Evolutionary conservation across 176 grass and related monocot species (phyloP), one percentile per base, ranked within the genome.

Genomic region (Cenchrus fungigraminus): DNA sequence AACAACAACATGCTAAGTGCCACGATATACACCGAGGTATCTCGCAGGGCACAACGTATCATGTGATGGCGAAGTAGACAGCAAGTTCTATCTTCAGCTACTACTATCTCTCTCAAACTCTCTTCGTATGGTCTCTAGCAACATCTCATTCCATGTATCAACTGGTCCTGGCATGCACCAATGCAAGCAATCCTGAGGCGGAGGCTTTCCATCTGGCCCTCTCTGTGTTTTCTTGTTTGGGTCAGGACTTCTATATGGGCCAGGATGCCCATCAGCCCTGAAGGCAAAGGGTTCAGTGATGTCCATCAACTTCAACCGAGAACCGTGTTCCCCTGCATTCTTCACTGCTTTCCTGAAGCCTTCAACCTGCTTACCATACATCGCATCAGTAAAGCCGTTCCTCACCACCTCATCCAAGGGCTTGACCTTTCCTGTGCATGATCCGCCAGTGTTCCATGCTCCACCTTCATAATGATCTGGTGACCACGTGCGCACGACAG

Each of bases 91-190:
- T 75, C 50, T 71, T 96, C 63, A 89, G 82, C 57, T 94, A 82
- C 70, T 72, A 32, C 70, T 72, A 32, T 74, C 72, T 64, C 20
- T 85, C 57, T 92, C 84, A 4, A 92, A 88, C 43, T 99, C 66
- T 83, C 88, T 94, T 66, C 71, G 66, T 65, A 99, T 96, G 62
- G 82, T 90, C 90, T 96, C 91, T 75, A 99, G 78, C 83, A 99
- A 51, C 75, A 99, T 89, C 81, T 99, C 97, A 58, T 99, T 99
- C 91, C 97, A 99, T 64, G 78, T 89, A 80, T 99, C 93, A 25
- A 99, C 86, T 6, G 93, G 91, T 60, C 97, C 97, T 61, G 96
- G 96, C 96, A 98, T 98, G 86, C 96, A 98, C 96, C 96, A 95
- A 65, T 95, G 96, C 47, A 98, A 71, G 75, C 93, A 98, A 90